phyloP scores from a whole-genome alignment of 1,284 basidiomycete species.

The Ganoderma leucocontextum region DNA sequence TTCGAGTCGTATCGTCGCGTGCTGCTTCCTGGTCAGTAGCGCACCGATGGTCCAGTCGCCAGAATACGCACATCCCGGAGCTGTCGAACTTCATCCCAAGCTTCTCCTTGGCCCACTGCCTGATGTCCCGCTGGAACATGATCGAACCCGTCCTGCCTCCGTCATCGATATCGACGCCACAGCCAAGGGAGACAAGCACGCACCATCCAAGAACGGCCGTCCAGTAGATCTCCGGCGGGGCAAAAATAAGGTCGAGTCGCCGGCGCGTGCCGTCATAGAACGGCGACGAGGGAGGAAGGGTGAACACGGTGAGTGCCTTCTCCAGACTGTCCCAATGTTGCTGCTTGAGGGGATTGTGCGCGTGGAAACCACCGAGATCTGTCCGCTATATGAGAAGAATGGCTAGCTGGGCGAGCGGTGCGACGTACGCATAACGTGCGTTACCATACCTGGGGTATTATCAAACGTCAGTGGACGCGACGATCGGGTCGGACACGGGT shows the following conservation, averaged over 20 bases:
- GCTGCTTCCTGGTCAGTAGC: constrained; percentile 43
- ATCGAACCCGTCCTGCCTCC: constrained; percentile 76
- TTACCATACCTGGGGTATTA: constrained; percentile 58
- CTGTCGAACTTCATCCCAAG: constrained; percentile 82
- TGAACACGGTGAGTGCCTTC: constrained; percentile 75
- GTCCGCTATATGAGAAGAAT: not conserved
- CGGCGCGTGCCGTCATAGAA: constrained; percentile 53
- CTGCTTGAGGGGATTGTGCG: constrained; percentile 59
- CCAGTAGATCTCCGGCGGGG: constrained; percentile 74
- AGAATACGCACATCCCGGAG: constrained; percentile 67
- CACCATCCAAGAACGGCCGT: constrained; percentile 83
- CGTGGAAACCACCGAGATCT: constrained; percentile 67
- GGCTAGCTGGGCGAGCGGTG: not conserved
- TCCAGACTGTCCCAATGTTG: constrained; percentile 72
- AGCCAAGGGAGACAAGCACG: constrained; percentile 27
- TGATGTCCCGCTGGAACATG: constrained; percentile 83
- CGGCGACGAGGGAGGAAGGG: constrained; percentile 51
- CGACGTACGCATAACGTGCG: constrained; percentile 71
- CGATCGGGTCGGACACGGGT: not conserved
- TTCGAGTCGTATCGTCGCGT: constrained; percentile 71
- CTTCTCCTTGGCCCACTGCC: constrained; percentile 73
- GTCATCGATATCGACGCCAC: not conserved
- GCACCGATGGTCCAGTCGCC: not conserved
- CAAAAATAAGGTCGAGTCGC: constrained; percentile 80
- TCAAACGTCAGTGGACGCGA: not conserved